A percentile compares a stretch with the other conserved stretches of the same genome.
Evolutionary conservation across 345 rosid genomes (phyloP).

Genomic region (Durio zibethinus): DNA sequence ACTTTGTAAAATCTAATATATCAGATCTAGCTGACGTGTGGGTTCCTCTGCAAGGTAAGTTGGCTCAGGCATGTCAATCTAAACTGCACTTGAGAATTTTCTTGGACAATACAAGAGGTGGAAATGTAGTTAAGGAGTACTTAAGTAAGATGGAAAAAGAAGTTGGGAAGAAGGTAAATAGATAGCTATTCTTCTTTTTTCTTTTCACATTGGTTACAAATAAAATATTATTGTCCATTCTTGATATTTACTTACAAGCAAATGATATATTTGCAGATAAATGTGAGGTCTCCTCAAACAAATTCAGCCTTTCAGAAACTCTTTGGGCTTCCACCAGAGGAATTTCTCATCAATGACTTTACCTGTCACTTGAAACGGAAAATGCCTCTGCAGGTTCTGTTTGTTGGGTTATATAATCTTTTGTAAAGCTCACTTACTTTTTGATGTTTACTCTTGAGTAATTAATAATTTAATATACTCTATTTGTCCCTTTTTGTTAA

Average conservation of each 20-base stretch:
- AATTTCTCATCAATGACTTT: constrained; percentile 95
- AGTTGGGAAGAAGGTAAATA: constrained; percentile 86
- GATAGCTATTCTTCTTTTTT: constrained; percentile 16
- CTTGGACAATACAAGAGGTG: constrained; percentile 83
- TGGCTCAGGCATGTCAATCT: constrained; percentile 95
- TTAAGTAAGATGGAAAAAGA: constrained; percentile 97
- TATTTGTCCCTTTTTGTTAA: neutral
- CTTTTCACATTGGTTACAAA: constrained; percentile 6
- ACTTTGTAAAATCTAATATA: constrained; percentile 79
- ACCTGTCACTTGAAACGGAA: constrained; percentile 93
- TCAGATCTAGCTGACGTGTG: constrained; percentile 89
- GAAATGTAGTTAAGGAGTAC: constrained; percentile 76
- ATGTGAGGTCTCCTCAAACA: constrained; percentile 90
- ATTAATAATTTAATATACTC: constrained; percentile 10
- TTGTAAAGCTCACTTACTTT: neutral
- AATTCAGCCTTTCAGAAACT: constrained; percentile 97
- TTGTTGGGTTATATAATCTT: constrained; percentile 4
- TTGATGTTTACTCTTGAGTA: neutral
- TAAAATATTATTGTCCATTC: neutral
- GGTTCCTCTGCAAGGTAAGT: constrained; percentile 83
- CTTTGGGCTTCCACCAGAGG: constrained; percentile 89
- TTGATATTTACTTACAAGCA: constrained; percentile 1
- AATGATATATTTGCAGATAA: constrained; percentile 54
- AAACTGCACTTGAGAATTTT: constrained; percentile 83
- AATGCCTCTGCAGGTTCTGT: constrained; percentile 88